phyloP scores from a whole-genome alignment of 176 grass and related monocot genomes.

The Dactylis glomerata region DNA sequence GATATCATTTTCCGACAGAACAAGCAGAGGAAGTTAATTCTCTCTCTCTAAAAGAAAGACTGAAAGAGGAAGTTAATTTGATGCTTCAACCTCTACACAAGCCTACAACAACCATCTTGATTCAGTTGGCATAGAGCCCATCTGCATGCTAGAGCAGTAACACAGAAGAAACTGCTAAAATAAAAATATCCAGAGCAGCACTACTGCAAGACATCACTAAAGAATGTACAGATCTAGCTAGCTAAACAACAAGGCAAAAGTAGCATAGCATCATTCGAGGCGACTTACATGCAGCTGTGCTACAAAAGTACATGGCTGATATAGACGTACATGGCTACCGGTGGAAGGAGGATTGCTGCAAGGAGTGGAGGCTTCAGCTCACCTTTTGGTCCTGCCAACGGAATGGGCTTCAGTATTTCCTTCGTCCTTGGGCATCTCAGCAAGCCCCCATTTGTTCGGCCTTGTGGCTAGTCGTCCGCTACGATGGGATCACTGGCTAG shows the following conservation, averaged over 20 bases:
- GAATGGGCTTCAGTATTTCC: background rate
- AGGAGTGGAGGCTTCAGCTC: background rate
- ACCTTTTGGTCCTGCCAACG: background rate
- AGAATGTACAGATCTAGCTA: background rate
- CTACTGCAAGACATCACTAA: background rate
- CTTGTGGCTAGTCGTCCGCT: constrained; percentile 31
- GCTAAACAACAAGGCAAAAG: background rate
- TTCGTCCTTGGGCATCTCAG: background rate
- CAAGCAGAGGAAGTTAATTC: no score
- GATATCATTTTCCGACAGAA: no score
- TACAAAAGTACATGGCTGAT: background rate
- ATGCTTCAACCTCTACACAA: background rate
- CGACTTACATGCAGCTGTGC: background rate
- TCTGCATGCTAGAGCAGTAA: background rate
- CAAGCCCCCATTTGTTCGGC: background rate
- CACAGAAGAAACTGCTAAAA: background rate
- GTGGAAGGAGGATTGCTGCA: background rate
- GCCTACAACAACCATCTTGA: background rate
- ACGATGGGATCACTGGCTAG: constrained; percentile 45
- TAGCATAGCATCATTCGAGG: background rate
- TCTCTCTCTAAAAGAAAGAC: no score
- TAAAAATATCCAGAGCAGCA: background rate
- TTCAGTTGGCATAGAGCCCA: background rate
- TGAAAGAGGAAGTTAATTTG: background rate
- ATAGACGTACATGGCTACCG: background rate